Percentiles rank a stretch among this genome's conserved stretches.
These are phyloP conservation scores for Leucogyrophana mollusca DNA, from an alignment of 768 basidiomycete species.

Conservation along the genomic window DNA sequence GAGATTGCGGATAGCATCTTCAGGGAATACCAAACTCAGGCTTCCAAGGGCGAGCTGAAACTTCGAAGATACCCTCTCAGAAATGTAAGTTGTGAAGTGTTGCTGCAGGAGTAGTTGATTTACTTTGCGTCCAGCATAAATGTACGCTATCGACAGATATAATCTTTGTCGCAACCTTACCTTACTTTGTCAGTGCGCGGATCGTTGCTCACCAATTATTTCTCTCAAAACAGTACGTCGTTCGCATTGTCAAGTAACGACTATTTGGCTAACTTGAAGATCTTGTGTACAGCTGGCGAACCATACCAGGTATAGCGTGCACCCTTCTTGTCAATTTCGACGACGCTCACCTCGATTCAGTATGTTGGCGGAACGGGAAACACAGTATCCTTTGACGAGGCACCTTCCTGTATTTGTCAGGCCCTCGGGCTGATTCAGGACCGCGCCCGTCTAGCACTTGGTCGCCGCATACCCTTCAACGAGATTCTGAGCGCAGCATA, in stretches of 20 bases:
- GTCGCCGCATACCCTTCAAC: slow-evolving; percentile 50
- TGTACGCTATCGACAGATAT: slow-evolving; percentile 36
- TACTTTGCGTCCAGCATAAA: slow-evolving; percentile 54
- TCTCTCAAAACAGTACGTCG: slow-evolving; percentile 77
- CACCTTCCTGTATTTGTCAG: slow-evolving; percentile 55
- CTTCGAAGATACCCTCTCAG: slow-evolving; percentile 75
- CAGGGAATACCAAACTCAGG: slow-evolving; percentile 64
- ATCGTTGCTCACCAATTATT: slow-evolving; percentile 72
- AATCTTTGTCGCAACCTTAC: slow-evolving; percentile 6
- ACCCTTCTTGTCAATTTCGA: neutral
- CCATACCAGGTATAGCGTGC: slow-evolving; percentile 65
- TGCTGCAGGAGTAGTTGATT: slow-evolving; percentile 1
- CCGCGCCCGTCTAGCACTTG: slow-evolving; percentile 50
- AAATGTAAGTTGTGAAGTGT: slow-evolving; percentile 42
- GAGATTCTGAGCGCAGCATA: slow-evolving; percentile 82
- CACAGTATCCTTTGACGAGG: slow-evolving; percentile 62
- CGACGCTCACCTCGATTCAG: slow-evolving; percentile 34
- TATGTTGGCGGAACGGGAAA: slow-evolving; percentile 78
- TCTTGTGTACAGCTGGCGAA: slow-evolving; percentile 55
- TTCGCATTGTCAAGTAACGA: neutral
- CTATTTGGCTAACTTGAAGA: neutral
- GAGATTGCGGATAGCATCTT: slow-evolving; percentile 56
- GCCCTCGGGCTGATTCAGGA: slow-evolving; percentile 60
- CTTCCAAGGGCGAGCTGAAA: slow-evolving; percentile 47
- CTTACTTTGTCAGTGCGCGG: slow-evolving; percentile 56